Conservation (phyloP, 2,329 filamentous ascomycete species). For the Beauveria asiatica region DNA sequence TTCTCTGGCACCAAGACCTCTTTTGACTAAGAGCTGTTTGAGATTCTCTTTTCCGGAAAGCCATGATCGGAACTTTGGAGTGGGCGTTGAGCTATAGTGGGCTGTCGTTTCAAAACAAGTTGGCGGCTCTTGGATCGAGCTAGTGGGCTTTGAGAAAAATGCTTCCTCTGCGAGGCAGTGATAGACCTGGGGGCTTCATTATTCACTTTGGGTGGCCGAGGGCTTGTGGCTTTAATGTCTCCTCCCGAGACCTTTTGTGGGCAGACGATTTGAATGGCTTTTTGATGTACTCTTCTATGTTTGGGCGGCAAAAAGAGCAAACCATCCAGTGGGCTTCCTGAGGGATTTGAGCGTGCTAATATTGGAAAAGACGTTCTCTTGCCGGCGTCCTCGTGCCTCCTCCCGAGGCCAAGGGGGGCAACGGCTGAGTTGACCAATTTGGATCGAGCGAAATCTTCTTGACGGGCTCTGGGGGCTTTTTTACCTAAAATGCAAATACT, state of each 20-base stretch:
- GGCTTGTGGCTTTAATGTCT: constrained; percentile 28
- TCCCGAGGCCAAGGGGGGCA: constrained; percentile 1
- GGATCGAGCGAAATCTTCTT: constrained; percentile 27
- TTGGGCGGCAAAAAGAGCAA: constrained; percentile 10
- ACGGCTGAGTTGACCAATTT: constrained; percentile 24
- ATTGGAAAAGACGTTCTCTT: constrained; percentile 21
- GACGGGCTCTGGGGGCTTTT: constrained; percentile 32
- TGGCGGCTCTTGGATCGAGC: constrained; percentile 25
- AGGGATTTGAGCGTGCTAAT: constrained; percentile 30
- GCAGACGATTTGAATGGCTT: constrained; percentile 16
- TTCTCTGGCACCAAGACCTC: constrained; percentile 69
- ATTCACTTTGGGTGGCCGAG: constrained; percentile 25
- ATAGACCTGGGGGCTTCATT: constrained; percentile 49
- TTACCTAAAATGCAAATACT: constrained; percentile 12
- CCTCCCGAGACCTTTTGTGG: constrained; percentile 18
- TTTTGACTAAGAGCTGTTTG: constrained; percentile 41
- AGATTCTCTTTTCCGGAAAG: constrained; percentile 28
- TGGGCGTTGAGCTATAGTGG: constrained; percentile 42
- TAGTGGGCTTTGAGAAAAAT: constrained; percentile 46
- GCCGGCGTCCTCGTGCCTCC: constrained; percentile 6
- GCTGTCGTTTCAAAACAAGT: constrained; percentile 45
- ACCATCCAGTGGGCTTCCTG: constrained; percentile 29
- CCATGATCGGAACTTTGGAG: constrained; percentile 33
- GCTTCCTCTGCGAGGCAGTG: constrained; percentile 31
- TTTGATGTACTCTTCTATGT: constrained; percentile 14